Evolutionary conservation across 2,329 filamentous ascomycete species (phyloP), one percentile per base, ranked within the genome.

Genomic region (Aspergillus luchuensis): DNA sequence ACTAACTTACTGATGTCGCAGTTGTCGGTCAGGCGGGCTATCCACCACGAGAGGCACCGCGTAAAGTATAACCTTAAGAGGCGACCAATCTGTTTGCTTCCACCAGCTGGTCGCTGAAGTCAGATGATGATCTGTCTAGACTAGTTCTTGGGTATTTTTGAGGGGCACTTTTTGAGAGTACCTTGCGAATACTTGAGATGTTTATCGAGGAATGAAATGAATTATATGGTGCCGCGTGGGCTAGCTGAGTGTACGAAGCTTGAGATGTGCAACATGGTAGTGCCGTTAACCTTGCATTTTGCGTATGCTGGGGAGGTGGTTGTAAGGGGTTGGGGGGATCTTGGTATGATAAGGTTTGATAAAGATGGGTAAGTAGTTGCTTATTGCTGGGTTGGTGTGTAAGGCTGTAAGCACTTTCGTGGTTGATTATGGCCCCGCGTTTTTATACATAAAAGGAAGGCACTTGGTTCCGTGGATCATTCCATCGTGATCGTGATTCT

Each of bases 11-110:
- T 53, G 36, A 36, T 13, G 19, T 5, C 41, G 21, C 2, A n/a
- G 17, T 15, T 41, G n/a, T 56, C 53, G 53, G 53, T 56, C 53
- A 56, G 53, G 53, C 41, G 53, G 19, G 19, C 53, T 43, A 47
- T 45, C 53, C 39, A 47, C 36, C 39, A 39, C n/a, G 28, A 33
- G 52, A 55, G 52, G 39, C n/a, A 45, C 45, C 19, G 53, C 21
- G 17, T 17, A 53, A 21, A 38, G 15, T 53, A 36, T 53, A 53
- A 53, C 50, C 50, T 53, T 53, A 53, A 39, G 1, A 23, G 13
- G 17, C 17, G 33, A 21, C 33, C 33, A 39, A 53, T 53, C 50
- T 25, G 33, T 21, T 17, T 38, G 30, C 17, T 15, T 11, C 11
- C 13, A 11, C 19, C 17, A 15, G 19, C 30, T 30, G 30, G 30